phyloP scores from a whole-genome alignment of 805 yeast genomes.

The Allodekkera sacchari region DNA sequence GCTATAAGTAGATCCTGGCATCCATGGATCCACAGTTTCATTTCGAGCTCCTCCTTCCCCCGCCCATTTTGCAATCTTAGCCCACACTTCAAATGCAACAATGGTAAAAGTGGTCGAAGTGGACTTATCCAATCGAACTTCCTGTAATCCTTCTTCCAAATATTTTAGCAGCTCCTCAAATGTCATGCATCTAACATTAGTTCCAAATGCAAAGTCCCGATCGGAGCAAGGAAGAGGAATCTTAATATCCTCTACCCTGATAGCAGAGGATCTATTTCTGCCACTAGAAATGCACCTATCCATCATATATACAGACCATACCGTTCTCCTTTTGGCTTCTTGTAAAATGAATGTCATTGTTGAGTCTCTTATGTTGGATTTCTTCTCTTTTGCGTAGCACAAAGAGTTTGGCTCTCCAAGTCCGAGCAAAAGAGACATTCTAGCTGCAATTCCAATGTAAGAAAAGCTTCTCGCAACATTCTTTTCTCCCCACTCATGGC shows the following conservation, averaged over 20 bases:
- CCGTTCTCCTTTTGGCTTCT: slow-evolving; percentile 29
- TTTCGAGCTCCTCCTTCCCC: slow-evolving; percentile 26
- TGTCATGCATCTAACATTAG: slow-evolving; percentile 9
- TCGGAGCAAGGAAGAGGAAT: slow-evolving; percentile 27
- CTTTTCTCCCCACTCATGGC: slow-evolving; percentile 35
- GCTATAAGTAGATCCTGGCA: slow-evolving; percentile 19
- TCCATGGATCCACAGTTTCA: slow-evolving; percentile 26
- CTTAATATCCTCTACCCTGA: slow-evolving; percentile 26
- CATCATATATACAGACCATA: slow-evolving; percentile 36
- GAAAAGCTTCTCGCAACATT: slow-evolving; percentile 29
- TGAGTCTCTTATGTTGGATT: slow-evolving; percentile 1
- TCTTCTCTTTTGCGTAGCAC: slow-evolving; percentile 10
- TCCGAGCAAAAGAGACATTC: slow-evolving; percentile 31
- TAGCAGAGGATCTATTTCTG: slow-evolving; percentile 25
- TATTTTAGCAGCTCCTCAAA: slow-evolving; percentile 10
- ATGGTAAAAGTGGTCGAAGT: slow-evolving; percentile 26
- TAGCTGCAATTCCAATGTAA: slow-evolving; percentile 31
- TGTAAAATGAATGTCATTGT: slow-evolving; percentile 13
- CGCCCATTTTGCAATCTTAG: slow-evolving; percentile 30
- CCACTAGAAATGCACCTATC: slow-evolving; percentile 33
- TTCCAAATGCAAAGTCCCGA: slow-evolving; percentile 24
- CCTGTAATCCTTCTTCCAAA: slow-evolving; percentile 4
- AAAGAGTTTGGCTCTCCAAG: slow-evolving; percentile 16
- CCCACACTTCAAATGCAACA: slow-evolving; percentile 29
- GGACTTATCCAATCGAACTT: slow-evolving; percentile 7